These are phyloP conservation scores for Hyaloscypha hepaticicola DNA, from an alignment of 495 filamentous ascomycete genomes.

Conservation along the genomic window DNA sequence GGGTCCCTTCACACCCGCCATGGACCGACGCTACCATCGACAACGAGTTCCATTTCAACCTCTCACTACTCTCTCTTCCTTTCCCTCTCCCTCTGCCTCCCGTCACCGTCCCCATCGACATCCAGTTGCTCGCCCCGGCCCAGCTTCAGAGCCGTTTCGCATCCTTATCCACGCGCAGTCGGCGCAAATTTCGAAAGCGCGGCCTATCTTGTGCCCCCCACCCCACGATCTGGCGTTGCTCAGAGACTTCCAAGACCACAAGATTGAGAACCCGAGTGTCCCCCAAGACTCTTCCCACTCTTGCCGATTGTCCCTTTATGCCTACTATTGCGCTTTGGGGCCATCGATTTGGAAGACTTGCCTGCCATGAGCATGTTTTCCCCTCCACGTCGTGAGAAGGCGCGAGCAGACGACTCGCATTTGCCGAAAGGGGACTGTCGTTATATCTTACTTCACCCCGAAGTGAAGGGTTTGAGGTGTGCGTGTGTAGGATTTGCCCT, in stretches of 20 bases:
- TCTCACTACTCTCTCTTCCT: background rate
- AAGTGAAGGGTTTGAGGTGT: conserved; percentile 53
- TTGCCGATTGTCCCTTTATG: conserved; percentile 20
- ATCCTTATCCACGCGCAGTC: background rate
- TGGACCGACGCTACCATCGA: background rate
- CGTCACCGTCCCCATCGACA: background rate
- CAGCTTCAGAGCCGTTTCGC: too few species aligned
- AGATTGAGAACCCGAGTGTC: background rate
- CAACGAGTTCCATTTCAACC: background rate
- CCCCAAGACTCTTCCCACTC: background rate
- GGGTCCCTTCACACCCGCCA: background rate
- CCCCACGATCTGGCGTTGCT: conserved; percentile 9
- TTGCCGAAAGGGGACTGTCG: conserved; percentile 55
- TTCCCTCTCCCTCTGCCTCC: background rate
- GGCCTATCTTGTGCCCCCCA: conserved; percentile 7
- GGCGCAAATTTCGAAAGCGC: background rate
- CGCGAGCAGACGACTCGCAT: conserved; percentile 28
- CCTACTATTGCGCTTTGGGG: conserved; percentile 27
- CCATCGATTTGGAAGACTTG: conserved; percentile 26
- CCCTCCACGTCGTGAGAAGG: conserved; percentile 33
- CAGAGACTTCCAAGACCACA: background rate
- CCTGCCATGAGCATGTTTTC: conserved; percentile 27
- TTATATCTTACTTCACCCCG: conserved; percentile 53
- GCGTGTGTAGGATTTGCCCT: conserved; percentile 55
- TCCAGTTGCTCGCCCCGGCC: background rate